A percentile compares a stretch with the other conserved stretches of the same genome.
Conservation (phyloP, 2,329 filamentous ascomycete genomes). For the Colletotrichum sp. region DNA sequence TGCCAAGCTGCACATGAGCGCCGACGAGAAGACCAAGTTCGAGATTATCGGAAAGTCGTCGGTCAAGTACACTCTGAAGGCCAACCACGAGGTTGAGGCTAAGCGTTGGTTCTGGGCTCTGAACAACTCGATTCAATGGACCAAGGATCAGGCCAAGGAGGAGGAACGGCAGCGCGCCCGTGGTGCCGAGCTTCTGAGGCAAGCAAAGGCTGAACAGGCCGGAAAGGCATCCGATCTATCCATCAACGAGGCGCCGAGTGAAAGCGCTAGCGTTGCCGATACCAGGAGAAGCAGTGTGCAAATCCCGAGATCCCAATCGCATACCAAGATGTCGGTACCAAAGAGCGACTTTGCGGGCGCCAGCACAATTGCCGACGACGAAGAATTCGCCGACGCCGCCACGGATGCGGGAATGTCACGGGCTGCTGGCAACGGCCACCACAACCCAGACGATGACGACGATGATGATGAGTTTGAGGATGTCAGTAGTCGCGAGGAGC, state of each 20-base stretch:
- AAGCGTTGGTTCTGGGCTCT: conserved; percentile 99
- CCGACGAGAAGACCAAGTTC: conserved; percentile 96
- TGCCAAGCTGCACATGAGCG: conserved; percentile 91
- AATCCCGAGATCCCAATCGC: conserved; percentile 45
- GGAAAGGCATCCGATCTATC: conserved; percentile 52
- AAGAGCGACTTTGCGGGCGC: conserved; percentile 41
- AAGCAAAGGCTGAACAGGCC: conserved; percentile 79
- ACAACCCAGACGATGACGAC: conserved; percentile 73
- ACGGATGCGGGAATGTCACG: conserved; percentile 48
- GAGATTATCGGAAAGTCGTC: conserved; percentile 98
- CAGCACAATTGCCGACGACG: conserved; percentile 54
- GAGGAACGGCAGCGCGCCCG: conserved; percentile 79
- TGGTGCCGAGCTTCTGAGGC: conserved; percentile 76
- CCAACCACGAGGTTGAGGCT: conserved; percentile 96
- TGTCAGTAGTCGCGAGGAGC: conserved; percentile 76
- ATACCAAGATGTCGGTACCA: conserved; percentile 30
- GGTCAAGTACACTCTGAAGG: conserved; percentile 97
- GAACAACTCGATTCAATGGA: conserved; percentile 98
- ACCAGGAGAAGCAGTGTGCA: conserved; percentile 48
- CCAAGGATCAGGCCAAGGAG: conserved; percentile 94
- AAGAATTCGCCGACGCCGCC: conserved; percentile 56
- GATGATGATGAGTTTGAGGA: conserved; percentile 81
- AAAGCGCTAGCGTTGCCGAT: conserved; percentile 57
- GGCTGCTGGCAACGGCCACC: conserved; percentile 35
- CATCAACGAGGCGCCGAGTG: conserved; percentile 52